A percentile compares a stretch with the other conserved stretches of the same genome.
Conservation (phyloP, 1,139 yeast species). For the Candida neerlandica region DNA sequence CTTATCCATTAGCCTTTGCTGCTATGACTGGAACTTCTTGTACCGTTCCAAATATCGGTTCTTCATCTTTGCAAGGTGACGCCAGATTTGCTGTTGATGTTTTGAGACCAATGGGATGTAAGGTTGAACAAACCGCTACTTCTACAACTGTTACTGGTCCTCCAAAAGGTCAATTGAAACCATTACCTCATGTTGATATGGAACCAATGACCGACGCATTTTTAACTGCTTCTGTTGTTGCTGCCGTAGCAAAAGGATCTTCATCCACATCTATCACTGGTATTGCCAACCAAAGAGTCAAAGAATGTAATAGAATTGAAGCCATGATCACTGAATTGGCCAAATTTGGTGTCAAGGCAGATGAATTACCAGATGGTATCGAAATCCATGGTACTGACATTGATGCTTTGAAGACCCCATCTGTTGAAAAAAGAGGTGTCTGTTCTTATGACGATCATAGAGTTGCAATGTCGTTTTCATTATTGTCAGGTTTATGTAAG, state of each 20-base stretch:
- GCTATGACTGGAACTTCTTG: constrained; percentile 96
- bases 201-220: constrained; percentile 99
- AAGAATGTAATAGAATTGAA: constrained; percentile 93
- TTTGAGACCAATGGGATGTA: constrained; percentile 92
- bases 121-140: constrained; percentile 75
- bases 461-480: constrained; percentile 96
- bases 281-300: constrained; percentile 96
- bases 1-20: constrained; percentile 96
- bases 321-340: constrained; percentile 91
- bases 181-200: constrained; percentile 85
- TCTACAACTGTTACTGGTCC: constrained; percentile 96
- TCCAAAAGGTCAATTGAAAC: constrained; percentile 63
- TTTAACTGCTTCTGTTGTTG: constrained; percentile 93
- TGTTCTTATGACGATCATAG: constrained; percentile 93
- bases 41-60: constrained; percentile 93
- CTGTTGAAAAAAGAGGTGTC: constrained; percentile 53
- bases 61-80: constrained; percentile 92
- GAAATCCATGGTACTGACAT: constrained; percentile 71
- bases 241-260: constrained; percentile 74
- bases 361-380: constrained; percentile 90
- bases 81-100: constrained; percentile 96
- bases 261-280: constrained; percentile 83
- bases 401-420: constrained; percentile 52
- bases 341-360: constrained; percentile 85
- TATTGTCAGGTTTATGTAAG: constrained; percentile 63